Conservation (phyloP, 2,329 filamentous ascomycete species). For the Neofusicoccum sp. region DNA sequence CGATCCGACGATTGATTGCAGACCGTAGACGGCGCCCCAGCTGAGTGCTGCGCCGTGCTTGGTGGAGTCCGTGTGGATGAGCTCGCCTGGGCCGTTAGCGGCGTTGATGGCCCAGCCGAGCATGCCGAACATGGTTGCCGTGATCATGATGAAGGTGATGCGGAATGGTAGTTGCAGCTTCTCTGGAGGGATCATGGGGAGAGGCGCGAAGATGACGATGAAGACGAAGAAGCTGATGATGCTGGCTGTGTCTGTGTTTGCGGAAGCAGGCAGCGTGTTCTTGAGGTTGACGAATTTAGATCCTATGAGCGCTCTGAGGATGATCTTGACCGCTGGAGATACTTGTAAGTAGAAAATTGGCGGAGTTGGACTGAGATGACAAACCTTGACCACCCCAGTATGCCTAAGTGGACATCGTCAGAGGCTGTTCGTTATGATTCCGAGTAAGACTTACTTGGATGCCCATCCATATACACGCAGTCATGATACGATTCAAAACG, state of each 20-base stretch:
- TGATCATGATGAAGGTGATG: constrained; percentile 48
- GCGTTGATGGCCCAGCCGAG: constrained; percentile 47
- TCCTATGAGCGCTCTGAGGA: constrained; percentile 15
- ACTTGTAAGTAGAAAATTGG: background rate
- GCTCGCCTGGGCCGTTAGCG: constrained; percentile 38
- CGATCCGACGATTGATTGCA: constrained; percentile 44
- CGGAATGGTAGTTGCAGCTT: constrained; percentile 47
- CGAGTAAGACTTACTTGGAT: constrained; percentile 19
- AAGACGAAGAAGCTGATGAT: constrained; percentile 36
- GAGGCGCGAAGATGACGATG: constrained; percentile 40
- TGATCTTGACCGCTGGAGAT: constrained; percentile 12
- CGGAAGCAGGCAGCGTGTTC: constrained; percentile 33
- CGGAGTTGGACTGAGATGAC: background rate
- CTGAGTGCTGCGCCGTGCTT: constrained; percentile 38
- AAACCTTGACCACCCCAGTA: constrained; percentile 18
- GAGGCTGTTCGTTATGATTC: background rate
- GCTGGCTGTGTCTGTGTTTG: constrained; percentile 35
- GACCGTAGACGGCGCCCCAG: constrained; percentile 48
- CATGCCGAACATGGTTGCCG: constrained; percentile 19
- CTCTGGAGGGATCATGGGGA: constrained; percentile 49
- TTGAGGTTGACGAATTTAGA: constrained; percentile 20
- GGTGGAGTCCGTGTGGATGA: constrained; percentile 38
- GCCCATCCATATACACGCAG: constrained; percentile 25
- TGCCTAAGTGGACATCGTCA: background rate
- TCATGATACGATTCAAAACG: constrained; percentile 25